Base-by-base conservation (phyloP, 176 grass and related monocot species). In the Coix lacrymajobi region DNA sequence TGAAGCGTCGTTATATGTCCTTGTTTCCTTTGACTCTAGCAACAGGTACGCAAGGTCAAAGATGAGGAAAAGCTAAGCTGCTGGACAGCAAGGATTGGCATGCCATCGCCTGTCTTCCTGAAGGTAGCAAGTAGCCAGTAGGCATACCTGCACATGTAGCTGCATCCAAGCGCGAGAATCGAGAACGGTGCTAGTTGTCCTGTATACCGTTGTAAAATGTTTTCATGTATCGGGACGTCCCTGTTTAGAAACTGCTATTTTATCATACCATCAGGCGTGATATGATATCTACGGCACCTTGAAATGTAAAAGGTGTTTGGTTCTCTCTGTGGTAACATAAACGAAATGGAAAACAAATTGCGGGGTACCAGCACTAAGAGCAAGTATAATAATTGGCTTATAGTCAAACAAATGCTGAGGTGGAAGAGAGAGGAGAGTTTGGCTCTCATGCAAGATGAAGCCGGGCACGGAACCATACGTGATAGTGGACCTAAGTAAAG, bases 11-110 rank as follows among this genome's bases (percentile, higher is more conserved):
- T 25, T 79, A 29, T 14, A 9, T 19, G 38, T 38, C 62, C 22
- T 81, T 84, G 71, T 77, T 87, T 85, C 56, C 79, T 66, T 90
- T 86, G 74, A 78, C 88, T 86, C 26, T 36, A 83, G 77, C 48
- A 69, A 32, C 86, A 94, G 87, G 83, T 94, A 85, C 16, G 92
- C 92, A 17, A 89, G 89, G 68, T 94, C 92, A n/a, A 94, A 91
- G 79, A 91, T 94, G 92, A 94, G 92, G 64, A 91, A 74, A 41
- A 76, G 29, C 78, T 93, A 90, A 90, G 74, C 37, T 62, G 30
- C 19, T 57, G 66, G 44, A 37, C 33, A 6, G 22, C 51, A 69
- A 49, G 43, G 43, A 25, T 68, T 67, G 20, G 58, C 22, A 64
- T 80, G 69, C 49, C 29, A 68, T 10, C 56, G 41, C 41, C 4